phyloP scores from a whole-genome alignment of 1,284 basidiomycete genomes.

The Boletus hoseneyae region DNA sequence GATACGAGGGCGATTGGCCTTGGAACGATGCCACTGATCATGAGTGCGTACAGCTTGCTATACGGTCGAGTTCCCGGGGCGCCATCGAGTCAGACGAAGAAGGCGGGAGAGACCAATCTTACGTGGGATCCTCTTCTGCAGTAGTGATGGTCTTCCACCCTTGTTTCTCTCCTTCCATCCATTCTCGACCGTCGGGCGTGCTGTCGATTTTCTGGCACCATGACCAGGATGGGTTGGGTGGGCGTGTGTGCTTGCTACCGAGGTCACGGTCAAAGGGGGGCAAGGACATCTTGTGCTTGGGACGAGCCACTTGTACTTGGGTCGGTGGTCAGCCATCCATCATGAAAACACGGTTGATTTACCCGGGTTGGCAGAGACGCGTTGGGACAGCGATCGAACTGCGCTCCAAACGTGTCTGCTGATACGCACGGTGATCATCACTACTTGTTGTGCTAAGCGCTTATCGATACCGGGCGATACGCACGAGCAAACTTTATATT shows the following conservation, averaged over 20 bases:
- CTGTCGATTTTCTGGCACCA: conserved; percentile 50
- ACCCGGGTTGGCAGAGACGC: too few species aligned
- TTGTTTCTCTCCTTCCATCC: conserved; percentile 47
- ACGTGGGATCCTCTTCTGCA: conserved; percentile 45
- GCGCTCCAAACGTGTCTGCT: not conserved
- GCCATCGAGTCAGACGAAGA: not conserved
- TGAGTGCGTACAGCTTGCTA: conserved; percentile 43
- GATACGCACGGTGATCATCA: too few species aligned
- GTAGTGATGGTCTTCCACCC: conserved; percentile 57
- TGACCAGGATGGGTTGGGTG: conserved; percentile 46
- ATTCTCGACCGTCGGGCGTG: conserved; percentile 44
- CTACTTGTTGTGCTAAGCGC: too few species aligned
- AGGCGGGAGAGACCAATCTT: conserved; percentile 11
- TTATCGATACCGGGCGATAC: too few species aligned
- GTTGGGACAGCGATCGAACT: conserved; percentile 43
- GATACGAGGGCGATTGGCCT: conserved; percentile 70
- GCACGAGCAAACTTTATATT: too few species aligned
- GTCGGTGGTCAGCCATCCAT: too few species aligned
- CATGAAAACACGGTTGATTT: too few species aligned
- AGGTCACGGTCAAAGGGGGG: conserved; percentile 14
- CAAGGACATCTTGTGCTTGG: conserved; percentile 30
- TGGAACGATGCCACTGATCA: conserved; percentile 58
- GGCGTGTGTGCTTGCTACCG: conserved; percentile 41
- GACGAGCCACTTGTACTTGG: too few species aligned
- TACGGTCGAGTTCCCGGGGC: too few species aligned